A percentile compares a stretch with the other conserved stretches of the same genome.
phyloP scores from a whole-genome alignment of 1,284 basidiomycete genomes.

The Trichosporon coremiiforme region DNA sequence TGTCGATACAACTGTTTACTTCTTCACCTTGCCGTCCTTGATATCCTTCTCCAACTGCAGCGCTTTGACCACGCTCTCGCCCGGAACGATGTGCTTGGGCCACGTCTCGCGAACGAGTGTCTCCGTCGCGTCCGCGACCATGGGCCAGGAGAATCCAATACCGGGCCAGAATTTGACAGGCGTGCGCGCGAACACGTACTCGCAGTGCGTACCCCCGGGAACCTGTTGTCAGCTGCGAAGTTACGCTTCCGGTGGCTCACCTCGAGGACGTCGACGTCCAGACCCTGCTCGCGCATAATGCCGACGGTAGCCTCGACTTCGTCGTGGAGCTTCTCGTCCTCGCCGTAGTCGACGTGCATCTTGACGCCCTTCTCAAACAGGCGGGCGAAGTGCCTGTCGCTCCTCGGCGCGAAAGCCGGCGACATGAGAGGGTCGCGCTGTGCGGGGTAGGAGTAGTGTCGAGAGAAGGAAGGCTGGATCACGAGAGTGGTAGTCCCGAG shows the following conservation, averaged over 20 bases:
- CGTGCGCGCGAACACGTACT: slow-evolving; percentile 24
- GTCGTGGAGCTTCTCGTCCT: slow-evolving; percentile 26
- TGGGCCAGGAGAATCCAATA: slow-evolving; percentile 27
- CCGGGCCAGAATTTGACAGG: slow-evolving; percentile 22
- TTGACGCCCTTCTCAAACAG: slow-evolving; percentile 23
- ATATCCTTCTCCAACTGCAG: neutral
- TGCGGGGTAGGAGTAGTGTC: slow-evolving; percentile 15
- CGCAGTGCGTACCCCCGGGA: slow-evolving; percentile 26
- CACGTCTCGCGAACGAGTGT: neutral
- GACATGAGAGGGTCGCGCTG: slow-evolving; percentile 26
- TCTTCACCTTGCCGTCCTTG: neutral
- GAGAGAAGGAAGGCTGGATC: slow-evolving; percentile 15
- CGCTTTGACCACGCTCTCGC: neutral
- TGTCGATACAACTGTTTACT: neutral
- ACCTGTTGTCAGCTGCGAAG: slow-evolving; percentile 10
- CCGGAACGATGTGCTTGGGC: slow-evolving; percentile 1
- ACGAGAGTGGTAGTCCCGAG: neutral
- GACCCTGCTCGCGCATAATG: slow-evolving; percentile 19
- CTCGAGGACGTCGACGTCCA: slow-evolving; percentile 23
- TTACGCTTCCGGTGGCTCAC: neutral
- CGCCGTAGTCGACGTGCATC: slow-evolving; percentile 26
- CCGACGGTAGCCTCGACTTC: slow-evolving; percentile 19
- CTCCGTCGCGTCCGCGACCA: slow-evolving; percentile 18
- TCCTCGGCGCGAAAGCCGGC: slow-evolving; percentile 16
- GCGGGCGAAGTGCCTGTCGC: slow-evolving; percentile 24